Base-by-base conservation (phyloP, 495 filamentous ascomycete genomes). In the Hypoxylon perforatum region DNA sequence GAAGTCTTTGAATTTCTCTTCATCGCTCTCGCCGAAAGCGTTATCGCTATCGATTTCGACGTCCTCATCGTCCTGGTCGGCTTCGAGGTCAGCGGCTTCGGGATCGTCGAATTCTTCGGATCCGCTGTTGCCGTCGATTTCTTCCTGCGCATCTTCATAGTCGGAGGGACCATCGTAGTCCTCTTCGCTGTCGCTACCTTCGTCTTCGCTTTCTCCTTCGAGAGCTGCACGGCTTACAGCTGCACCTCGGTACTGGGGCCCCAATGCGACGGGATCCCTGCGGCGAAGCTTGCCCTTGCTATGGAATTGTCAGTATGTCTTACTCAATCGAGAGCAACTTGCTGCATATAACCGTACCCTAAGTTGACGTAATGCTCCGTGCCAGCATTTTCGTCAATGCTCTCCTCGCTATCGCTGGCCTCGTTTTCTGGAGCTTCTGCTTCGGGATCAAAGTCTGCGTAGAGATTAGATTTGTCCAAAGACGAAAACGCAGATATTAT, bases 251-350 rank as follows among this genome's bases (percentile, higher is more conserved):
- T 99, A 99, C 72, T 92, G 87, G 36, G 92, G 90, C 6, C 94
- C 95, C 0, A 92, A 84, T 17, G 75, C 75, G 51, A 82, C 78
- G 22, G 79, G 80, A 11, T 92, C 87, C 55, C 84, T 83, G 73
- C 93, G 91, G 57, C 92, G 88, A 44, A 97, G 84, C 73, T 91
- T 93, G 76, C 88, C 94, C 82, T 94, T 94, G 15, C 92, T 93
- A 67, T 25, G 49, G 7, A 38, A 18, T 45, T 39, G 12, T 62
- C 45, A 61, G 70, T 35, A 45, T 23, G 15, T 11, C 21, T 0
- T 4, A 28, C 28, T 30, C 9, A 14, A 22, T 21, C 3, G 25
- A 28, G n/a, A n/a, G 0, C 7, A 1, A 22, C 35, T 54, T 21
- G 11, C 18, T 3, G 1, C 7, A 17, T 11, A 2, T 18, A 75